Percentiles rank a stretch among this genome's conserved stretches.
These are phyloP conservation scores for Plenodomus biglobosus DNA, from an alignment of 2,329 filamentous ascomycete genomes.

Conservation along the genomic window DNA sequence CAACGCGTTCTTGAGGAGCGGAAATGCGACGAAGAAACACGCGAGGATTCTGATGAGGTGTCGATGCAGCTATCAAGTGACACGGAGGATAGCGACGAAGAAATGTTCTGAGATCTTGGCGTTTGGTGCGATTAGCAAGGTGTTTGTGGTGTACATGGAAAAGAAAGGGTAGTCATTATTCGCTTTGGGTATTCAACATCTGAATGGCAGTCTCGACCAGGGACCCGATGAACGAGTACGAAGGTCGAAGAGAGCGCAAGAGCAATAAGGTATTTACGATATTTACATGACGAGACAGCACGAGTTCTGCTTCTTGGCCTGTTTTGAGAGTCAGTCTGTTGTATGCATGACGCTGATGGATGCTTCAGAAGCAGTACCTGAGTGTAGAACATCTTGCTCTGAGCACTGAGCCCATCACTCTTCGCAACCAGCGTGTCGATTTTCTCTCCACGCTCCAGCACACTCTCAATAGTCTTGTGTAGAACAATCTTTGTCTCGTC, in stretches of 20 bases:
- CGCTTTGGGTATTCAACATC: neutral
- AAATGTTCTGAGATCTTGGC: neutral
- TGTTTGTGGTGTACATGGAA: neutral
- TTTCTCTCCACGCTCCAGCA: constrained; percentile 90
- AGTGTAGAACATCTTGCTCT: constrained; percentile 98
- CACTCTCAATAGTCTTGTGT: constrained; percentile 93
- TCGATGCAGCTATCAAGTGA: neutral
- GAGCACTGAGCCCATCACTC: constrained; percentile 83
- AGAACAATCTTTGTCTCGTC: constrained; percentile 97
- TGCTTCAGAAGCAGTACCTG: constrained; percentile 52
- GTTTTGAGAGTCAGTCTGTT: constrained; percentile 7
- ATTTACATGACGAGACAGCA: constrained; percentile 59
- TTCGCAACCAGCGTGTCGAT: constrained; percentile 92
- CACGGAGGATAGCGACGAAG: neutral
- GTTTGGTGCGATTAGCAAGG: neutral
- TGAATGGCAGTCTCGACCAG: neutral
- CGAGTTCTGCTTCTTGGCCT: constrained; percentile 64
- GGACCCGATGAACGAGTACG: neutral
- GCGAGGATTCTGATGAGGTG: constrained; percentile 1
- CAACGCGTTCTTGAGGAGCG: neutral
- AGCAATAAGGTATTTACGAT: constrained; percentile 35
- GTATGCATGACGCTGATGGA: neutral
- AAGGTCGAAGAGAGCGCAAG: neutral
- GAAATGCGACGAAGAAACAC: neutral
- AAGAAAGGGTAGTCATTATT: neutral